Base-by-base conservation (phyloP, 768 basidiomycete species). In the Phanerodontia chrysosporium region DNA sequence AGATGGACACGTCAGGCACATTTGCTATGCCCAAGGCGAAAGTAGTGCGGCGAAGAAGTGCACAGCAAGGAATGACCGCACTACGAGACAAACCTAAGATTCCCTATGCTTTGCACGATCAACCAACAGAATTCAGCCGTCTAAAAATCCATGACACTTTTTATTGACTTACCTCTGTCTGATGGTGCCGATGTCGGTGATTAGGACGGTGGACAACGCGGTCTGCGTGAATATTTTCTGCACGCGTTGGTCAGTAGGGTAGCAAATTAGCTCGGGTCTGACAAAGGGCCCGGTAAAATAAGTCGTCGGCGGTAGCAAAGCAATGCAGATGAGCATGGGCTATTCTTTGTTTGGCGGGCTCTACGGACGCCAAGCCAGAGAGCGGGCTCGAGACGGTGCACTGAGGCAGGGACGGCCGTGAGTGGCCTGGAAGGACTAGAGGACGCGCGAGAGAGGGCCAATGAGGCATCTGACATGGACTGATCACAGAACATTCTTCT, bases 31-130 rank as follows among this genome's bases (percentile, higher is more conserved):
- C n/a, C 39, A 30, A 32, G 21, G 49, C 49, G 49, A 51, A 51
- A 32, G 49, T 51, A 51, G 22, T 28, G 49, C 49, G 49, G 49
- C 49, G 49, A 51, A 51, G 49, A 51, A 51, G 13, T 32, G 49
- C 49, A 51, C 49, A 51, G 49, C 49, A 51, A 42, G 39, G 39
- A 42, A 18, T 18, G 10, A 42, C 39, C 39, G 18, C 39, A 18
- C 39, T 12, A 42, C 39, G 18, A 18, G 18, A 42, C 39, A 18
- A 42, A 42, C 39, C 18, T 42, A 42, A 42, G 39, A 42, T 42
- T 42, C 16, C 39, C 39, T 18, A 18, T 18, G 18, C 18, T 18
- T 42, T 5, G 18, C 39, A 42, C 39, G 39, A 42, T 42, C 39
- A 42, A 13, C 18, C 39, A 42, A 42, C 4, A 18, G 39, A 8